phyloP scores from a whole-genome alignment of 2,329 filamentous ascomycete species.

The Pseudogymnoascus sp. region DNA sequence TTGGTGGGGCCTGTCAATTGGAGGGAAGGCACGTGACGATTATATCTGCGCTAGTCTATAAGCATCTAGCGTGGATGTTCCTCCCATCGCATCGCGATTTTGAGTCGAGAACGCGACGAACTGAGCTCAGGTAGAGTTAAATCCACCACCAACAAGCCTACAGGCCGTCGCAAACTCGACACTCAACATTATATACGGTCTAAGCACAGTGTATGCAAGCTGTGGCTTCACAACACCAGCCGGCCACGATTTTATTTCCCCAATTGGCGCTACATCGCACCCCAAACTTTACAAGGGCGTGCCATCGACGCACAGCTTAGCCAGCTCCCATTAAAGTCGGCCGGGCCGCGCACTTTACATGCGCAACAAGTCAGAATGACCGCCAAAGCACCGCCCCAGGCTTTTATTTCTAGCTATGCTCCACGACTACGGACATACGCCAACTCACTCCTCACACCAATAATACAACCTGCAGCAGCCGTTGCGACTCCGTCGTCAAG shows the following conservation, averaged over 20 bases:
- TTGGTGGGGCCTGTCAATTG: background rate
- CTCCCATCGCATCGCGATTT: constrained; percentile 9
- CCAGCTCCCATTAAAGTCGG: background rate
- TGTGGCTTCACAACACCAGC: background rate
- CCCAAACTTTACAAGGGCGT: background rate
- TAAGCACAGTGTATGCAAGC: background rate
- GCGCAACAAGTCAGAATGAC: constrained; percentile 12
- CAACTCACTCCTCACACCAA: constrained; percentile 82
- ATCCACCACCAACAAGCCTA: background rate
- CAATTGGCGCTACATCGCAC: background rate
- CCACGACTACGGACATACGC: constrained; percentile 82
- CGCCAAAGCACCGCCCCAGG: constrained; percentile 55
- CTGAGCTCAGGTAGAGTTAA: background rate
- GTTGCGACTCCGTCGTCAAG: constrained; percentile 60
- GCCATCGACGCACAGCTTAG: background rate
- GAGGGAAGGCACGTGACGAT: background rate
- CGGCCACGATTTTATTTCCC: background rate
- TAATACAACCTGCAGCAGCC: constrained; percentile 60
- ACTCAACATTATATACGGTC: background rate
- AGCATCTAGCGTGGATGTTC: background rate
- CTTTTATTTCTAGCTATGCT: constrained; percentile 85
- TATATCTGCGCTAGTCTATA: background rate
- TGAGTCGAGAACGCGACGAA: constrained; percentile 8
- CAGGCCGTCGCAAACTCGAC: background rate
- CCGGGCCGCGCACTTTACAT: background rate